These are phyloP conservation scores for Nannizziopsis arthrosporioides DNA, from an alignment of 2,329 filamentous ascomycete species.

Conservation along the genomic window DNA sequence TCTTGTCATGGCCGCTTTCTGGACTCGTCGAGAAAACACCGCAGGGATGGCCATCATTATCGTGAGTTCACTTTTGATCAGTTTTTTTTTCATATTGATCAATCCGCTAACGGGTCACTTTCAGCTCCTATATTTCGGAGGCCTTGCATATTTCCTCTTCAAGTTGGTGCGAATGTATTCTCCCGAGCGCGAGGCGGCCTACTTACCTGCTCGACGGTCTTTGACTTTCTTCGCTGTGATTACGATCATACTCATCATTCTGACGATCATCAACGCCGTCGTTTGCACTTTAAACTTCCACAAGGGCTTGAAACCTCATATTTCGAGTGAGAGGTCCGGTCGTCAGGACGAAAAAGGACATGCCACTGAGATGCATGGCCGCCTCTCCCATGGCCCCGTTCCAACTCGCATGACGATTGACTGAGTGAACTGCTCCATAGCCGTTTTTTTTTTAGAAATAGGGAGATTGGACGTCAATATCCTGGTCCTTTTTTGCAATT, in stretches of 20 bases:
- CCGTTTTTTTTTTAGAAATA: not conserved
- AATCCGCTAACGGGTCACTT: not conserved
- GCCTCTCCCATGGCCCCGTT: slow-evolving; percentile 24
- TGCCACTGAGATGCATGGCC: slow-evolving; percentile 33
- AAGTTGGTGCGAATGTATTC: slow-evolving; percentile 95
- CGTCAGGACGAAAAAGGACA: slow-evolving; percentile 41
- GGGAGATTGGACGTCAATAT: not conserved
- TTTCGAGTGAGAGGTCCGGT: slow-evolving; percentile 48
- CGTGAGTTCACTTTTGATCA: slow-evolving; percentile 28
- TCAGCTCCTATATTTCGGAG: slow-evolving; percentile 69
- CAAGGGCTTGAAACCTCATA: slow-evolving; percentile 76
- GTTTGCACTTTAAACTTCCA: slow-evolving; percentile 86
- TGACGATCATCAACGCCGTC: slow-evolving; percentile 77
- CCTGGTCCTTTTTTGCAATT: slow-evolving; percentile 2
- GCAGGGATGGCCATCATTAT: slow-evolving; percentile 67
- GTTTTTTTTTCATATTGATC: not conserved
- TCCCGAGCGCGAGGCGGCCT: slow-evolving; percentile 46
- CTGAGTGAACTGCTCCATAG: slow-evolving; percentile 16
- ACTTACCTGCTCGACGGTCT: slow-evolving; percentile 68
- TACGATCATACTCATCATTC: slow-evolving; percentile 74
- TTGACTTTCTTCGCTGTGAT: slow-evolving; percentile 90
- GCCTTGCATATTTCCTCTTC: slow-evolving; percentile 91
- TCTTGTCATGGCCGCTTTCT: slow-evolving; percentile 71
- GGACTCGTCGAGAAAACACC: slow-evolving; percentile 71
- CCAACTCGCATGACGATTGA: slow-evolving; percentile 39